Evolutionary conservation across 2,329 filamentous ascomycete species (phyloP), one percentile per base, ranked within the genome.

Genomic region (Fusarium torreyae): DNA sequence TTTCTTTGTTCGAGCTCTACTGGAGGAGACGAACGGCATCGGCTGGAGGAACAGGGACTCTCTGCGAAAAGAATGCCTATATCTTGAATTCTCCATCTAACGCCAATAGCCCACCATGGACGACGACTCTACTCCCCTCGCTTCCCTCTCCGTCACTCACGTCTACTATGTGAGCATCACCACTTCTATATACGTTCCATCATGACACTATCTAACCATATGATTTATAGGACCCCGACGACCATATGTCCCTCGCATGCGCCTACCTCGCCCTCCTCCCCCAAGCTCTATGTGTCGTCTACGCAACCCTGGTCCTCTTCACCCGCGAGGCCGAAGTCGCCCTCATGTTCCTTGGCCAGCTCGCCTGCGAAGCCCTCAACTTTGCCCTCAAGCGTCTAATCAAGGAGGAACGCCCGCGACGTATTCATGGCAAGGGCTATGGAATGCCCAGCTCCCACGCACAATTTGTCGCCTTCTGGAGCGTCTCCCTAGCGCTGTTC

Each of bases 381-480:
- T 97, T 97, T 80, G 82, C 86, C 5, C 84, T 99, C 49, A 99
- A 99, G 84, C 88, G 96, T 26, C 84, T 94, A 67, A 95, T 99
- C 79, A 96, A 95, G 77, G 94, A 98, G 80, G 93, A 97, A 79
- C 88, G 96, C 50, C 96, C 96, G 28, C 88, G 86, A 67, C 91
- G 91, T 88, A 91, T 84, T 86, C 90, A 94, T 76, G 94, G 94
- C 57, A 97, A 97, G 80, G 96, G 96, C 69, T 99, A 99, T 77
- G 97, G 96, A 74, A 99, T 99, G 97, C 96, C 96, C 54, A 87
- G 84, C 44, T 98, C 94, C 38, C 96, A 99, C 81, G 92, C 96
- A 10, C 96, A 99, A 82, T 99, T 98, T 78, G 92, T 95, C 65
- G 88, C 92, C 57, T 99, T 94, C 84, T 98, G 97, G 87, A 91